These are phyloP conservation scores for Metarhizium humberi DNA, from an alignment of 2,329 filamentous ascomycete genomes.

Conservation along the genomic window DNA sequence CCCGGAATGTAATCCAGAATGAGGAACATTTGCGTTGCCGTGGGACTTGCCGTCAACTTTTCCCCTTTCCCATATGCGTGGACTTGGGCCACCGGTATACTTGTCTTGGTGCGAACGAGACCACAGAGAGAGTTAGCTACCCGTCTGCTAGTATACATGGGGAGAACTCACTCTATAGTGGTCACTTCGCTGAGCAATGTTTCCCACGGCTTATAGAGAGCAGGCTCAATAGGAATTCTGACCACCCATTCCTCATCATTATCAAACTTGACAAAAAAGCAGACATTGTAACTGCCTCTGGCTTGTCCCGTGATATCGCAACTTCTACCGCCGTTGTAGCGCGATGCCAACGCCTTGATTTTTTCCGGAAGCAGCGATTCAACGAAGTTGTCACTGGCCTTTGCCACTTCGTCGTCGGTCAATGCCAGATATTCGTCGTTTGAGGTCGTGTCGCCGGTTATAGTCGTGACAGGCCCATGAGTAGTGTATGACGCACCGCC, in stretches of 20 bases:
- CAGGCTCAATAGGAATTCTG: conserved; percentile 2
- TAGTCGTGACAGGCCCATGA: not conserved
- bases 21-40: conserved; percentile 1
- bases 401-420: conserved; percentile 2
- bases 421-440: conserved; percentile 1
- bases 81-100: conserved; percentile 13
- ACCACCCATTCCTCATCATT: not conserved
- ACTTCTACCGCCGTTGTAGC: conserved; percentile 9
- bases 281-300: conserved; percentile 15
- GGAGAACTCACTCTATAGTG: not conserved
- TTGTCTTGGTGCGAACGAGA: conserved; percentile 11
- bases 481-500: not conserved
- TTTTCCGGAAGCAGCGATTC: not conserved
- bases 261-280: conserved; percentile 13
- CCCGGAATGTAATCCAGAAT: not conserved
- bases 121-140: not conserved
- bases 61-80: conserved; percentile 12
- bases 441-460: not conserved
- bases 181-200: not conserved
- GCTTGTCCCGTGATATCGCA: conserved; percentile 9
- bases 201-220: not conserved
- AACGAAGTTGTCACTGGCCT: conserved; percentile 2
- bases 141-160: conserved; percentile 3
- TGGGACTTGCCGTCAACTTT: conserved; percentile 1
- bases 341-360: conserved; percentile 11